These are phyloP conservation scores for Wickerhamomyces ciferrii DNA, from an alignment of 805 yeast species.

Conservation along the genomic window DNA sequence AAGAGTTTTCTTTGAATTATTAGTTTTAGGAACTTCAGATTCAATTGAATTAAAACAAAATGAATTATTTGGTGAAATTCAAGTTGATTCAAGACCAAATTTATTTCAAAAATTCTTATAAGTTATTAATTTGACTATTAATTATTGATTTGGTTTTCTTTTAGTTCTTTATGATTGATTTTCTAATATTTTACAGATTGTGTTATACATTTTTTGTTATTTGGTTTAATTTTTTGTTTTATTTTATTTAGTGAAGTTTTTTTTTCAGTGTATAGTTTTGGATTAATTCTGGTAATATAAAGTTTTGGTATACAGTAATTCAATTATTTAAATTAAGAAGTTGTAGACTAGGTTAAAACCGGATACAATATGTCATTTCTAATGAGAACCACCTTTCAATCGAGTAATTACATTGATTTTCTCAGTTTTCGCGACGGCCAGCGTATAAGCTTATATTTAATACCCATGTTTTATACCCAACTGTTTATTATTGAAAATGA, in stretches of 20 bases:
- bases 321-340: too few relatives aligned
- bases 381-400: too few relatives aligned
- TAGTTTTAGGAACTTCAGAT: constrained; percentile 76
- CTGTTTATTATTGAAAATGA: too few relatives aligned
- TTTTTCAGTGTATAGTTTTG: neutral
- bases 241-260: too few relatives aligned
- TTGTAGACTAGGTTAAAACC: too few relatives aligned
- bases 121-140: neutral
- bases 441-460: too few relatives aligned
- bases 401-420: too few relatives aligned
- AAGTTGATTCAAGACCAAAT: constrained; percentile 40
- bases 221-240: too few relatives aligned
- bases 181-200: neutral
- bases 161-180: neutral
- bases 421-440: too few relatives aligned
- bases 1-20: constrained; percentile 72
- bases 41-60: constrained; percentile 61
- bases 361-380: too few relatives aligned
- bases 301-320: neutral
- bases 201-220: too few relatives aligned
- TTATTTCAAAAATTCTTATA: constrained; percentile 23
- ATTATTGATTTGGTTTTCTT: neutral
- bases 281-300: neutral
- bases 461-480: too few relatives aligned
- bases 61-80: constrained; percentile 53